These are phyloP conservation scores for Mycena vulgaris DNA, from an alignment of 768 basidiomycete species.

Conservation along the genomic window DNA sequence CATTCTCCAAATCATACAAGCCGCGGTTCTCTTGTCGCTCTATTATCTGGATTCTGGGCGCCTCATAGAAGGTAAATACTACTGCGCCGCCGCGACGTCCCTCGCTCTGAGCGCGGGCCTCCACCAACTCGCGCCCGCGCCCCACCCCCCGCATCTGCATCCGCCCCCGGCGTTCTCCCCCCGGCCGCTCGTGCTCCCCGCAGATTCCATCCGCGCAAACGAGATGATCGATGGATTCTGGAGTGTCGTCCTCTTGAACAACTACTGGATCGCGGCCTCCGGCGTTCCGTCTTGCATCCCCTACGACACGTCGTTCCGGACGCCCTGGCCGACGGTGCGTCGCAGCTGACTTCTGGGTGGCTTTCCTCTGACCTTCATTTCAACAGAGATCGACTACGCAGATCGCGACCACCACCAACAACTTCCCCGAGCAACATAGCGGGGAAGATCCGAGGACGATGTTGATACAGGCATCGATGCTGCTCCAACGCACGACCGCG, in stretches of 20 bases:
- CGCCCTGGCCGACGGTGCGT: slow-evolving; percentile 25
- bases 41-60: slow-evolving; percentile 28
- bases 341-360: background rate
- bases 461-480: slow-evolving; percentile 18
- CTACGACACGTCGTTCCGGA: slow-evolving; percentile 11
- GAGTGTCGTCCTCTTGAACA: slow-evolving; percentile 31
- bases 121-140: slow-evolving; percentile 1
- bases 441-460: background rate
- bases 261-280: slow-evolving; percentile 26
- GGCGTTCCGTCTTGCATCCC: slow-evolving; percentile 23
- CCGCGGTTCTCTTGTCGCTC: slow-evolving; percentile 24
- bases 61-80: slow-evolving; percentile 9
- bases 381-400: background rate
- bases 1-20: slow-evolving; percentile 20
- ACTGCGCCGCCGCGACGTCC: slow-evolving; percentile 27
- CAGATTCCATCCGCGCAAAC: background rate
- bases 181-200: background rate
- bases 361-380: background rate
- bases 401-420: background rate
- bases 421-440: background rate
- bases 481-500: slow-evolving; percentile 23
- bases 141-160: background rate
- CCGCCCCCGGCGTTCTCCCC: background rate
- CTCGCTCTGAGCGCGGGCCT: slow-evolving; percentile 24
- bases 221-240: slow-evolving; percentile 30